phyloP scores from a whole-genome alignment of 75 land plant genomes.

The Pinus tabuliformis region DNA sequence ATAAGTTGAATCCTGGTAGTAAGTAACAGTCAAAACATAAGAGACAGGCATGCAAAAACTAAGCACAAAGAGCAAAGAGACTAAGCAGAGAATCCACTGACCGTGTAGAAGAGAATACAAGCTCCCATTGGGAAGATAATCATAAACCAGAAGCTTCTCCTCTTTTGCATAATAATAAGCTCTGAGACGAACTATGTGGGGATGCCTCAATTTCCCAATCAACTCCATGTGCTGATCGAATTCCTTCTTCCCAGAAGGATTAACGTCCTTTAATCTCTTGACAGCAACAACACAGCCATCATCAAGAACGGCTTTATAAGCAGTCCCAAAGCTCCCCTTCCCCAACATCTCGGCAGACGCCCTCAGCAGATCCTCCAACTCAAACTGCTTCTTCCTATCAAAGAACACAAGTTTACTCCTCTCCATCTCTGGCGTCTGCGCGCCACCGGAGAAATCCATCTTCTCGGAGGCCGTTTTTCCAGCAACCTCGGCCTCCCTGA shows the following conservation, averaged over 20 bases:
- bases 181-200: slow-evolving; percentile 62
- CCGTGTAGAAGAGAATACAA: slow-evolving; percentile 77
- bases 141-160: slow-evolving; percentile 90
- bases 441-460: slow-evolving; percentile 22
- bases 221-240: slow-evolving; percentile 79
- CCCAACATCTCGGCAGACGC: slow-evolving; percentile 93
- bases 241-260: slow-evolving; percentile 59
- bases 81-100: slow-evolving; percentile 10
- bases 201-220: slow-evolving; percentile 76
- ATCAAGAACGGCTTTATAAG: slow-evolving; percentile 81
- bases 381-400: slow-evolving; percentile 52
- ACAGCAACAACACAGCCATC: slow-evolving; percentile 78
- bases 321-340: slow-evolving; percentile 80
- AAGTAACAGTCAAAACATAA: not conserved
- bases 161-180: slow-evolving; percentile 86
- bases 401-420: slow-evolving; percentile 44
- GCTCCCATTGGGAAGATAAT: slow-evolving; percentile 88
- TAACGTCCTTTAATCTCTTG: slow-evolving; percentile 68
- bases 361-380: slow-evolving; percentile 73
- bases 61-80: not conserved
- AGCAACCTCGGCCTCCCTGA: not conserved
- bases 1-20: not conserved
- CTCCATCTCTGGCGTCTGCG: slow-evolving; percentile 23
- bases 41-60: not conserved
- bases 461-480: slow-evolving; percentile 7